These are phyloP conservation scores for Fusarium newnesense DNA, from an alignment of 2,329 filamentous ascomycete species.

Conservation along the genomic window DNA sequence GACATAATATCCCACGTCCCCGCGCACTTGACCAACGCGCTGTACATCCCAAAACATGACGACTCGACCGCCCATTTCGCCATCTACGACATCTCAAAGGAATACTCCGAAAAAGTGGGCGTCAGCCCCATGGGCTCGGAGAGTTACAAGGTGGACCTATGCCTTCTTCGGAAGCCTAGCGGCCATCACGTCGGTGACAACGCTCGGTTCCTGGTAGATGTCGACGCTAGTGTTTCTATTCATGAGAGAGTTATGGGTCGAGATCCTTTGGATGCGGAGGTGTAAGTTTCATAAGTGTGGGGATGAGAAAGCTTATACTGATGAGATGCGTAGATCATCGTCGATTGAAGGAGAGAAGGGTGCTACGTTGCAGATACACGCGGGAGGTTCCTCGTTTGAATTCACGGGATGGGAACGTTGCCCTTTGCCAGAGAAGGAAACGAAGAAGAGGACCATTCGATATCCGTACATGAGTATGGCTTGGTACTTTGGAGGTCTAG, in stretches of 20 bases:
- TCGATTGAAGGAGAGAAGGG: not conserved
- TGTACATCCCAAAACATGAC: conserved; percentile 6
- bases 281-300: conserved; percentile 1
- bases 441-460: not conserved
- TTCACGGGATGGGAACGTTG: not conserved
- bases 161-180: conserved; percentile 12
- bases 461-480: not conserved
- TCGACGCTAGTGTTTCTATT: not conserved
- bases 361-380: not conserved
- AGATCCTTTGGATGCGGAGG: not conserved
- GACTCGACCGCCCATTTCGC: not conserved
- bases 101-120: not conserved
- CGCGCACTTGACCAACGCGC: not conserved
- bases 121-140: not conserved
- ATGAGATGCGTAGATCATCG: not conserved
- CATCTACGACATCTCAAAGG: conserved; percentile 4
- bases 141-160: conserved; percentile 14
- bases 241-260: not conserved
- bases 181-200: not conserved
- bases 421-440: not conserved
- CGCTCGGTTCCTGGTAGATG: conserved; percentile 9
- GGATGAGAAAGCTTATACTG: not conserved
- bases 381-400: accelerated
- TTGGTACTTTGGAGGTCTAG: accelerated
- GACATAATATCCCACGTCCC: conserved; percentile 2